These are phyloP conservation scores for Quercus cerris DNA, from an alignment of 306 rosid species.

Conservation along the genomic window DNA sequence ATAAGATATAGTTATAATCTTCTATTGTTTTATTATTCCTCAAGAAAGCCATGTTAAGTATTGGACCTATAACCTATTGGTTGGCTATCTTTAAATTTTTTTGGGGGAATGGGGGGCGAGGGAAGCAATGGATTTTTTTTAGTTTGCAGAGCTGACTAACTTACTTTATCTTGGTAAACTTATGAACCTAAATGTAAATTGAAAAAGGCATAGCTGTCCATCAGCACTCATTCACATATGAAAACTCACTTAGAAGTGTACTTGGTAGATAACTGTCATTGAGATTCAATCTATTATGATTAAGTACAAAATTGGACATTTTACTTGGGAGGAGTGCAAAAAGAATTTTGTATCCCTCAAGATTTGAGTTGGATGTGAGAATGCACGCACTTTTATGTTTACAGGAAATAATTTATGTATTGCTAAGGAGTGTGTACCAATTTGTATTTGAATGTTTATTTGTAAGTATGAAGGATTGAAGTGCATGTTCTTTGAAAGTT, in stretches of 20 bases:
- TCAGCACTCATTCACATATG: not conserved
- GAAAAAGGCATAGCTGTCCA: not conserved
- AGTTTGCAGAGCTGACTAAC: not conserved
- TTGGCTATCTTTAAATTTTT: too few species aligned
- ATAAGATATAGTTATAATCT: not conserved
- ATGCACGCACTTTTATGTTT: not conserved
- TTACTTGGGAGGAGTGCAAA: not conserved
- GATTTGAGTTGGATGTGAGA: not conserved
- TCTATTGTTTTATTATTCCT: not conserved
- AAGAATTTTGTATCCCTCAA: not conserved
- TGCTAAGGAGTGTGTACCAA: not conserved
- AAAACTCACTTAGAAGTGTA: not conserved
- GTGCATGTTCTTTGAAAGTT: not conserved
- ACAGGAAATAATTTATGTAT: not conserved
- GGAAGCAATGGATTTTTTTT: not conserved
- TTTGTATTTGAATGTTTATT: not conserved
- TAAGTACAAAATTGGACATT: not conserved
- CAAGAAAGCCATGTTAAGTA: constrained; percentile 3
- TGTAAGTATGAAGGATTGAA: not conserved
- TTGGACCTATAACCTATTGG: too few species aligned
- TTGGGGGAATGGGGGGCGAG: not conserved
- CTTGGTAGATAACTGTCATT: not conserved
- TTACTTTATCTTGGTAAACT: not conserved
- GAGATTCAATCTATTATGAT: not conserved
- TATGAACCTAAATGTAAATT: not conserved